Base-by-base conservation (phyloP, 83 land plant species). In the Thuja plicata region DNA sequence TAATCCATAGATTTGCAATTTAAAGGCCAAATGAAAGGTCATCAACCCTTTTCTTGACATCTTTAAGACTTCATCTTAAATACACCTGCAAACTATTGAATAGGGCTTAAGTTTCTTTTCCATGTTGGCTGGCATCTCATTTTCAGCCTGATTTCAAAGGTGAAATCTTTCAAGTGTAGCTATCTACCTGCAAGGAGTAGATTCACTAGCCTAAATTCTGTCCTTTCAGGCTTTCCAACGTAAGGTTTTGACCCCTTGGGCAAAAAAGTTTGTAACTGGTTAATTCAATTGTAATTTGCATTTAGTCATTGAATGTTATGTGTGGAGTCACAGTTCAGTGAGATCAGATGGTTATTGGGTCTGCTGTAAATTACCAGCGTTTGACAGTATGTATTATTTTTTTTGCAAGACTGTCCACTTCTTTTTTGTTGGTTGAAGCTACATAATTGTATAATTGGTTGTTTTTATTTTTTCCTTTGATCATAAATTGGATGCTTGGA, bases 161-260 rank as follows among this genome's bases (percentile, higher is more conserved):
- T 7, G n/a, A 70, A n/a, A 70, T 21, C 74, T 19, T 70, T 70
- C 9, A 5, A 70, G 32, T 70, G 5, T 17, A 70, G 74, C 24
- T 32, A 70, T 8, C 74, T 70, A 24, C n/a, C 74, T 70, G 3
- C 16, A 54, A 16, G 60, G 60, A 54, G 60, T 15, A 10, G 60
- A 54, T 54, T 54, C 2, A 54, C 60, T 15, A 15, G 13, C 60
- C n/a, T n/a, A 93, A 93, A 38, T 93, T 93, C 87, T 93, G 93
- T 52, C 93, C 94, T 2, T 93, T 93, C 89, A 89, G 92, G 88
- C 93, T 93, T 70, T 90, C 94, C 32, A 93, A 88, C 91, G 94
- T 92, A 92, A 91, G 90, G 87, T 60, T 73, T 73, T 77, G 43
- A 11, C 38, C 3, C 34, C 8, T 30, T 32, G 35, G 35, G 37